Conservation (phyloP, 306 rosid species). For the Cucurbita maxima region DNA sequence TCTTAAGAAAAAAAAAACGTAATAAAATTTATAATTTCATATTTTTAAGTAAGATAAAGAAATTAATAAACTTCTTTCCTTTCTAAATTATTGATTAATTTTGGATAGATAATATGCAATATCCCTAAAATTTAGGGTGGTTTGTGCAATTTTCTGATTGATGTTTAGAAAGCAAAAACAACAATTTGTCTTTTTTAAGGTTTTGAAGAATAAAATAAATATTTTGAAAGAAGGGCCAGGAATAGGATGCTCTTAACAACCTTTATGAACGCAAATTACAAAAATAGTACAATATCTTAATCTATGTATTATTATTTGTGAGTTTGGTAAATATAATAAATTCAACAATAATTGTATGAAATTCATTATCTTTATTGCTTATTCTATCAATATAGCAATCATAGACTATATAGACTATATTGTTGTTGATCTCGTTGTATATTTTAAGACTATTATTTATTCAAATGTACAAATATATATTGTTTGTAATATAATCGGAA, state of each 20-base stretch:
- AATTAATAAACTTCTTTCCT: too few relatives aligned
- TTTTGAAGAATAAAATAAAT: background rate
- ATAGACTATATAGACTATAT: too few relatives aligned
- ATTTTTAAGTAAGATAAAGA: too few relatives aligned
- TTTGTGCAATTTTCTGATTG: background rate
- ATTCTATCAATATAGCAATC: too few relatives aligned
- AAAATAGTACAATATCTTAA: background rate
- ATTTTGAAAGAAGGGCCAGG: background rate
- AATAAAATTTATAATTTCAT: too few relatives aligned
- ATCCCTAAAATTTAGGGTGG: background rate
- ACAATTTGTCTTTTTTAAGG: background rate
- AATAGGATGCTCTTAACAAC: background rate
- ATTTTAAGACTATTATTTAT: too few relatives aligned
- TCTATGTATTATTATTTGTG: background rate
- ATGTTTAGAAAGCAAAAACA: slow-evolving; percentile 4
- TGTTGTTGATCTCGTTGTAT: too few relatives aligned
- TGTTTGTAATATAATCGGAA: background rate
- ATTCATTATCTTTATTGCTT: too few relatives aligned
- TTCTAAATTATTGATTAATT: too few relatives aligned
- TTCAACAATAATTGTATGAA: background rate
- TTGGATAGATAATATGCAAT: background rate
- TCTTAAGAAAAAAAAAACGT: too few relatives aligned
- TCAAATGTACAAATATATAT: too few relatives aligned
- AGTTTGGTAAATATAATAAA: background rate
- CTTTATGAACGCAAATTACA: background rate